Percentiles rank a stretch among this genome's conserved stretches.
These are phyloP conservation scores for Oryza glaberrima DNA, from an alignment of 176 grass and related monocot genomes.

Conservation along the genomic window DNA sequence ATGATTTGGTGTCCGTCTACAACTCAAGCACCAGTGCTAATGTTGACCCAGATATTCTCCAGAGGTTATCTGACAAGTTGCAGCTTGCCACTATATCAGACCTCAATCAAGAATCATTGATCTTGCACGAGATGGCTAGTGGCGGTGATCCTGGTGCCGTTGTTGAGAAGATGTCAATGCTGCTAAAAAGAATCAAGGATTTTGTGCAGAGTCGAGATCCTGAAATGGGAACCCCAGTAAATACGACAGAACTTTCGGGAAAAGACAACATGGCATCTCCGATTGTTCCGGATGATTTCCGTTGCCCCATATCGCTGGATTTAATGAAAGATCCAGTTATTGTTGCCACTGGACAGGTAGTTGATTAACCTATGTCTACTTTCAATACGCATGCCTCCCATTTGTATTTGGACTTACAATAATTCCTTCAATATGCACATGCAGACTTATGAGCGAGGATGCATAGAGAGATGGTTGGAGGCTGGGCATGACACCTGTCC, in stretches of 20 bases:
- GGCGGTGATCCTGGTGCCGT: constrained; percentile 61
- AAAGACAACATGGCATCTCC: constrained; percentile 52
- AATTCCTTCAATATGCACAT: constrained; percentile 46
- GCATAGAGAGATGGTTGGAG: constrained; percentile 86
- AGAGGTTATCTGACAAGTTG: constrained; percentile 78
- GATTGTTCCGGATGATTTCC: constrained; percentile 83
- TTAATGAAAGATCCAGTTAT: constrained; percentile 97
- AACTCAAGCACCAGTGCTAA: constrained; percentile 48
- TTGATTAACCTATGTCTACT: constrained; percentile 13
- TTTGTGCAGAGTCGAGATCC: constrained; percentile 73
- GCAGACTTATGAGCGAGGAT: constrained; percentile 84
- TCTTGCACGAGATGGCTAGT: constrained; percentile 77
- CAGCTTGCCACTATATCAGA: constrained; percentile 77
- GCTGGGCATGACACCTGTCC: constrained; percentile 82
- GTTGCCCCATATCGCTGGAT: constrained; percentile 84
- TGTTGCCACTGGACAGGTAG: constrained; percentile 89
- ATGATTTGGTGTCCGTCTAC: constrained; percentile 75
- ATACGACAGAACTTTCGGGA: constrained; percentile 25
- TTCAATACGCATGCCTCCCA: constrained; percentile 25
- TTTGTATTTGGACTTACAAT: constrained; percentile 38
- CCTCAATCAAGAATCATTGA: constrained; percentile 85
- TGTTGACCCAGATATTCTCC: constrained; percentile 57
- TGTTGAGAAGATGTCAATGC: constrained; percentile 70
- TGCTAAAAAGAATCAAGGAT: constrained; percentile 90
- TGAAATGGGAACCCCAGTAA: constrained; percentile 45